Evolutionary conservation across 2,329 filamentous ascomycete species (phyloP).

Genomic region (Aspergillus sp.): DNA sequence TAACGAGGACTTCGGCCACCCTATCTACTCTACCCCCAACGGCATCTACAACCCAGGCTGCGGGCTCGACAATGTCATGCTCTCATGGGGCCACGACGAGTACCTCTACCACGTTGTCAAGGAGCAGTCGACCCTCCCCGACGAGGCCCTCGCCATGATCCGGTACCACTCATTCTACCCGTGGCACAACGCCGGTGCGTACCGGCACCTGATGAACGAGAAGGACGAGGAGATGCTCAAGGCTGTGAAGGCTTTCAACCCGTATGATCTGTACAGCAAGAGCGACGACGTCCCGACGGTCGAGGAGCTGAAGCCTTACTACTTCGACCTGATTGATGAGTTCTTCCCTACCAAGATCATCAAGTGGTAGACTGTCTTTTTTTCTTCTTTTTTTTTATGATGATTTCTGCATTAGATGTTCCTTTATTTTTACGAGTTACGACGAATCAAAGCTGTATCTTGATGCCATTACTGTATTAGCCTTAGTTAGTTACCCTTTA

Average conservation of each 20-base stretch:
- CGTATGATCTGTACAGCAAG: slow-evolving; percentile 91
- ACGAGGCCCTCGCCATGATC: slow-evolving; percentile 87
- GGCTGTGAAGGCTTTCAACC: slow-evolving; percentile 83
- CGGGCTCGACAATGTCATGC: slow-evolving; percentile 83
- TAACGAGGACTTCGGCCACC: slow-evolving; percentile 73
- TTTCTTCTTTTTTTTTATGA: background rate
- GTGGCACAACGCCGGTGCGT: slow-evolving; percentile 82
- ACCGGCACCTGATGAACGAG: slow-evolving; percentile 77
- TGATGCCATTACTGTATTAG: background rate
- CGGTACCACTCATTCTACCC: slow-evolving; percentile 91
- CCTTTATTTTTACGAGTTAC: slow-evolving; percentile 2
- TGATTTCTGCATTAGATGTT: background rate
- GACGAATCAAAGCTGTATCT: background rate
- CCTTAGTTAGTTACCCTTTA: background rate
- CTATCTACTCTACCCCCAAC: slow-evolving; percentile 71
- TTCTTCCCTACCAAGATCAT: slow-evolving; percentile 69
- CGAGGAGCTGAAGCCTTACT: slow-evolving; percentile 77
- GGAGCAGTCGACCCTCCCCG: slow-evolving; percentile 74
- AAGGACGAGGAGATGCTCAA: slow-evolving; percentile 77
- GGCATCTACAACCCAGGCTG: slow-evolving; percentile 80
- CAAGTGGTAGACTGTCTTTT: slow-evolving; percentile 58
- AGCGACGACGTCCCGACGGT: slow-evolving; percentile 75
- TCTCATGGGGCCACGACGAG: slow-evolving; percentile 71
- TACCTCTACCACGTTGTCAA: slow-evolving; percentile 75
- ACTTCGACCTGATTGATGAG: slow-evolving; percentile 71